phyloP scores from a whole-genome alignment of 192 early-diverging fungal species.

The Coemansia sp. region DNA sequence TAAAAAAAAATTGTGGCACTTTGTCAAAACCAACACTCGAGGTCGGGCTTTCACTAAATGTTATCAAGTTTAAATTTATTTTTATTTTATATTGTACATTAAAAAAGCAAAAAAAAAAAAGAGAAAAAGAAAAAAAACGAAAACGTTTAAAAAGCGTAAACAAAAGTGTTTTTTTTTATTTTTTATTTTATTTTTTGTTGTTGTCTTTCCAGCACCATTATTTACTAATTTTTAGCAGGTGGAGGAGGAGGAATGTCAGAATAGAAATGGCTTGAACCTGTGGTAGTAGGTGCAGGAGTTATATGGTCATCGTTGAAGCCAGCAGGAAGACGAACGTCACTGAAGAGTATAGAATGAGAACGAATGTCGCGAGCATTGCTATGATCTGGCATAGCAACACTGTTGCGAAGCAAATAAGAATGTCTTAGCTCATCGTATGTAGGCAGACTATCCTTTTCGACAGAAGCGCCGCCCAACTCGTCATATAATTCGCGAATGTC shows the following conservation, averaged over 20 bases:
- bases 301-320: neutral
- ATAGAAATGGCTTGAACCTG: neutral
- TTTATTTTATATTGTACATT: neutral
- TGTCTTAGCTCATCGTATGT: slow-evolving; percentile 1
- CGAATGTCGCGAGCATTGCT: neutral
- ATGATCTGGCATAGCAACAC: neutral
- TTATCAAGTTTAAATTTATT: neutral
- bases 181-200: neutral
- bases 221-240: too few relatives aligned
- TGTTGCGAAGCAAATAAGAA: slow-evolving; percentile 2
- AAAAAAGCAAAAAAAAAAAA: neutral
- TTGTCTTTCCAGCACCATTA: neutral
- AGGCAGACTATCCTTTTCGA: neutral
- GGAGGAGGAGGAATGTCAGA: too few relatives aligned
- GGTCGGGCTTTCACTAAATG: neutral
- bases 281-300: neutral
- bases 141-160: too few relatives aligned
- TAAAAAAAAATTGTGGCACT: too few relatives aligned
- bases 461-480: slow-evolving; percentile 1
- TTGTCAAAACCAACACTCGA: too few relatives aligned
- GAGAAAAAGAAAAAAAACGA: too few relatives aligned
- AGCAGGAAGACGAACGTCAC: neutral
- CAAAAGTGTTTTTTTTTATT: too few relatives aligned
- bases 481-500: slow-evolving; percentile 6
- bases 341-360: slow-evolving; percentile 1